Conservation (phyloP, 441 rosid species). For the Bocquillonia castaneifolia region DNA sequence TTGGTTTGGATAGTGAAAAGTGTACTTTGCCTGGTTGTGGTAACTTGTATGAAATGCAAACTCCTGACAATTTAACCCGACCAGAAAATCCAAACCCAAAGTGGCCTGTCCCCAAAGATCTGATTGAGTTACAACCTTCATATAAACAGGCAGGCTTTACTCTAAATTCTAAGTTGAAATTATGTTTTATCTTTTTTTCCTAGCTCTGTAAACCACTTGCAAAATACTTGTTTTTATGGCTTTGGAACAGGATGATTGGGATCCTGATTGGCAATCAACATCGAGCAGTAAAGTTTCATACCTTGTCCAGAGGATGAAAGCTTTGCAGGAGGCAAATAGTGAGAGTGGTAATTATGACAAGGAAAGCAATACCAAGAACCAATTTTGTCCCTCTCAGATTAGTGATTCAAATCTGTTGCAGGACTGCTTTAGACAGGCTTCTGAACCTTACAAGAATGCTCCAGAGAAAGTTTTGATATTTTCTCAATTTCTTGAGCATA, state of each 20-base stretch:
- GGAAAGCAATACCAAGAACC: constrained; percentile 24
- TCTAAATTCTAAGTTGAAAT: neutral
- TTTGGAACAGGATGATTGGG: constrained; percentile 76
- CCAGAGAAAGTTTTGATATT: constrained; percentile 77
- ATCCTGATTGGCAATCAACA: constrained; percentile 97
- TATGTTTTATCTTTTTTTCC: neutral
- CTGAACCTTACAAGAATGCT: constrained; percentile 31
- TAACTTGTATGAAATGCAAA: constrained; percentile 77
- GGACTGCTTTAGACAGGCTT: constrained; percentile 25
- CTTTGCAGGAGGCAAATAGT: constrained; percentile 47
- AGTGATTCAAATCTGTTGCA: constrained; percentile 19
- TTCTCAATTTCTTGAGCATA: constrained; percentile 96
- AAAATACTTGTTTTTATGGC: constrained; percentile 14
- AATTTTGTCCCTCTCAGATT: constrained; percentile 22
- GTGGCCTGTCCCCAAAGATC: constrained; percentile 96
- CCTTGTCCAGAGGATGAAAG: constrained; percentile 65
- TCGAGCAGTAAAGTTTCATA: constrained; percentile 90
- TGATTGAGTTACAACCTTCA: constrained; percentile 93
- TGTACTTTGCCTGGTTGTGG: constrained; percentile 77
- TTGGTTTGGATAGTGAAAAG: constrained; percentile 63
- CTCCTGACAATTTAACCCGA: constrained; percentile 67
- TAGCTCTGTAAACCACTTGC: neutral
- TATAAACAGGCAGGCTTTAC: constrained; percentile 66
- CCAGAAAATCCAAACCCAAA: constrained; percentile 94
- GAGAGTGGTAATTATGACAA: constrained; percentile 23